Percentiles rank a stretch among this genome's conserved stretches.
Conservation (phyloP, 2,329 filamentous ascomycete genomes). For the Fusarium oligoseptatum region DNA sequence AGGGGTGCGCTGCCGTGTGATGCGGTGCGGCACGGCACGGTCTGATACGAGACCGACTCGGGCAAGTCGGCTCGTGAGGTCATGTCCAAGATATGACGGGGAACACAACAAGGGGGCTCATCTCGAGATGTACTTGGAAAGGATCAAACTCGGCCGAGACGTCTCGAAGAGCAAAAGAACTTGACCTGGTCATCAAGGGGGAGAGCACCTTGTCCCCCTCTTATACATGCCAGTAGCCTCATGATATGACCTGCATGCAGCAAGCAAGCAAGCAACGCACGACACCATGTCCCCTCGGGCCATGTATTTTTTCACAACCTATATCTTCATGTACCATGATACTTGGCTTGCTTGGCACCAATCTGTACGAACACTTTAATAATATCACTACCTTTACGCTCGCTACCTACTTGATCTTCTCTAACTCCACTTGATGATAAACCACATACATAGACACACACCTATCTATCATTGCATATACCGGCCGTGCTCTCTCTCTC, state of each 20-base stretch:
- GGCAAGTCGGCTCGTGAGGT: not conserved
- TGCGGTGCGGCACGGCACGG: not conserved
- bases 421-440: not conserved
- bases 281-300: constrained; percentile 30
- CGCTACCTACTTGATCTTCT: constrained; percentile 9
- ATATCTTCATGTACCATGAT: constrained; percentile 38
- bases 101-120: not conserved
- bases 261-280: constrained; percentile 8
- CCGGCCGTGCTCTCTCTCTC: not conserved
- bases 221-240: constrained; percentile 27
- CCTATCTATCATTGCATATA: not conserved
- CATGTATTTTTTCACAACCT: constrained; percentile 36
- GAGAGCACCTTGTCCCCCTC: not conserved
- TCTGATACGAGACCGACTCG: constrained; percentile 1
- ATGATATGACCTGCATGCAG: constrained; percentile 8
- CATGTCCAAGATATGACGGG: not conserved
- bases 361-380: constrained; percentile 37
- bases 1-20: constrained; percentile 10
- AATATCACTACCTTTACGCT: constrained; percentile 30
- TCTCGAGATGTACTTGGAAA: not conserved
- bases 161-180: not conserved
- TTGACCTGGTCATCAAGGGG: not conserved
- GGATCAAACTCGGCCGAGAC: not conserved
- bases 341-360: constrained; percentile 19
- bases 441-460: not conserved